Conservation (phyloP, 306 rosid species). For the Canavalia gladiata region DNA sequence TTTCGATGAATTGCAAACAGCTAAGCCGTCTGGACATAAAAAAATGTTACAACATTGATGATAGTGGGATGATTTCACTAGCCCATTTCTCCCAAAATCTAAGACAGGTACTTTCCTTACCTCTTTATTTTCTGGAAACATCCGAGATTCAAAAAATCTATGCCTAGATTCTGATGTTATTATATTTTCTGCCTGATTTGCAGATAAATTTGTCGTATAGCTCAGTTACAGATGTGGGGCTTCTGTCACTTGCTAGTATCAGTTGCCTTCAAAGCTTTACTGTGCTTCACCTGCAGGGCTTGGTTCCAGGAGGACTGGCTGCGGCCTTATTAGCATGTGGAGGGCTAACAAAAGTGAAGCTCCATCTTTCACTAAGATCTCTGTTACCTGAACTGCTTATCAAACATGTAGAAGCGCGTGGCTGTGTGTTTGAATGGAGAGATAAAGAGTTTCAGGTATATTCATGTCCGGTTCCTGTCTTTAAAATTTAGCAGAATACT, state of each 20-base stretch:
- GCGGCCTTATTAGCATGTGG: constrained; percentile 81
- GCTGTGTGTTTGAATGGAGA: constrained; percentile 90
- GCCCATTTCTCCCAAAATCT: constrained; percentile 84
- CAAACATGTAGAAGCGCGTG: constrained; percentile 82
- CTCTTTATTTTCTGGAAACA: constrained; percentile 34
- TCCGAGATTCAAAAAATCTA: neutral
- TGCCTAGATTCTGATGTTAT: constrained; percentile 31
- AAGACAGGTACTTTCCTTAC: constrained; percentile 72
- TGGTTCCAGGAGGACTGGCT: constrained; percentile 80
- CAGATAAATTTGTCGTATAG: constrained; percentile 95
- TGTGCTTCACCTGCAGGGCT: constrained; percentile 75
- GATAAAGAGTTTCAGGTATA: constrained; percentile 84
- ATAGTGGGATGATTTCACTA: constrained; percentile 82
- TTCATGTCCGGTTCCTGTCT: constrained; percentile 34
- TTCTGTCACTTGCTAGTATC: constrained; percentile 83
- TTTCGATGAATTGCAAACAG: constrained; percentile 76
- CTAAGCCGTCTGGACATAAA: constrained; percentile 82
- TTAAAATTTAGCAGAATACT: neutral
- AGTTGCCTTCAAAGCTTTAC: constrained; percentile 86
- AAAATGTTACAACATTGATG: constrained; percentile 80
- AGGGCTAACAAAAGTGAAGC: constrained; percentile 88
- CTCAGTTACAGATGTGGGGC: constrained; percentile 86
- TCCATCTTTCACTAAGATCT: constrained; percentile 71
- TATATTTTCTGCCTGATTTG: constrained; percentile 41
- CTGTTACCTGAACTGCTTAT: constrained; percentile 69